Base-by-base conservation (phyloP, 345 rosid genomes). In the Viola odorata region DNA sequence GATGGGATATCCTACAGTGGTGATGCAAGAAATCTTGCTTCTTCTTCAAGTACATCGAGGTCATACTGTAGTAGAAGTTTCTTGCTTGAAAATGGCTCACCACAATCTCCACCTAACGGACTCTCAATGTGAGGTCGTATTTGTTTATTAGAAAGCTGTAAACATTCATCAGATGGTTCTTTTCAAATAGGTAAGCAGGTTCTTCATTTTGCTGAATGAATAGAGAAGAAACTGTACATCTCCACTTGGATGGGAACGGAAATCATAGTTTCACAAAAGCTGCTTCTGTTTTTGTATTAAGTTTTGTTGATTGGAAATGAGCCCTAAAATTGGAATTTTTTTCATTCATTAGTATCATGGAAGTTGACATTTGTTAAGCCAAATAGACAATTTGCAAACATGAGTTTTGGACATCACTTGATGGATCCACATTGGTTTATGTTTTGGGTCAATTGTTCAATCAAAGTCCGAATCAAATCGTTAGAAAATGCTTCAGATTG, bases 1-100 rank as follows among this genome's bases (percentile, higher is more conserved):
- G 88, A 83, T 49, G 67, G 67, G 0, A 65, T 72, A 17, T 85
- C 77, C 54, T 73, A 81, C 67, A 84, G 85, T 4, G 84, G 82
- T 4, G 96, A 91, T 65, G 91, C 69, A 45, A 81, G 87, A 60
- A 69, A 72, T 80, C 79, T 85, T 60, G 87, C 96, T 45, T 89
- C 96, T 68, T 89, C 98, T 10, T 87, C 98, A 4, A 87, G 96
- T 65, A 92, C 98, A 53, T 78, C 97, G 32, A 80, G 96, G 77
- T 92, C 97, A 12, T 84, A 84, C 80, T 87, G 96, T 52, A 94
- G 97, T 67, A 66, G 90, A 73, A 94, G 90, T 76, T 84, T 84
- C 73, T 72, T 94, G 67, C 88, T 92, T 11, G 96, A 87, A 71
- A 80, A 77, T 16, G 85, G 91, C 23, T 92, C 98, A 15, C 96